Percentiles rank a stretch among this genome's conserved stretches.
Conservation (phyloP, 306 rosid genomes). For the Pterocarpus santalinus region DNA sequence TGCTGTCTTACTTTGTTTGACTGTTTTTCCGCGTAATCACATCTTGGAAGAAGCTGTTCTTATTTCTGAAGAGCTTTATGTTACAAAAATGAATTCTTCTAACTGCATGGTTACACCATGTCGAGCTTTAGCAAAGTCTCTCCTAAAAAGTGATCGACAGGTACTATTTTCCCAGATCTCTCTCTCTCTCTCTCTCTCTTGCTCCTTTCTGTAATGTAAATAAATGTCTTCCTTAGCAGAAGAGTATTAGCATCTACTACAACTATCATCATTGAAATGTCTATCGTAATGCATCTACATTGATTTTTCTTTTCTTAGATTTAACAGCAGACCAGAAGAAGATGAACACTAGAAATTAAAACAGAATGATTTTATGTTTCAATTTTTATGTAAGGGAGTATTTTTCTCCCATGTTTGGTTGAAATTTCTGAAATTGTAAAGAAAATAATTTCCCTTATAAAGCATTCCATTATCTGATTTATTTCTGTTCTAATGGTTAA, state of each 20-base stretch:
- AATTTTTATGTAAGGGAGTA: slow-evolving; percentile 17
- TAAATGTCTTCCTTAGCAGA: background rate
- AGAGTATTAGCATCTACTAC: slow-evolving; percentile 5
- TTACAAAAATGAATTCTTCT: slow-evolving; percentile 63
- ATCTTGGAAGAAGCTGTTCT: slow-evolving; percentile 86
- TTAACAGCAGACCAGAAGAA: slow-evolving; percentile 33
- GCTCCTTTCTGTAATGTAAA: slow-evolving; percentile 8
- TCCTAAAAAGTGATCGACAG: slow-evolving; percentile 89
- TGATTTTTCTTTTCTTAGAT: slow-evolving; percentile 29
- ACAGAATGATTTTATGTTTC: slow-evolving; percentile 26
- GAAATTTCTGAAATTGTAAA: slow-evolving; percentile 16
- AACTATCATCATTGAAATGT: background rate
- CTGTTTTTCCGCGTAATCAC: slow-evolving; percentile 82
- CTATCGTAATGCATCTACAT: background rate
- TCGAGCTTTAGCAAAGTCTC: slow-evolving; percentile 81
- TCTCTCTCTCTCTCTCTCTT: slow-evolving; percentile 22
- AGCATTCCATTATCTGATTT: slow-evolving; percentile 23
- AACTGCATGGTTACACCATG: slow-evolving; percentile 75
- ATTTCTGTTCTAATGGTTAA: slow-evolving; percentile 8
- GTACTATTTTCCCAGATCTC: slow-evolving; percentile 52
- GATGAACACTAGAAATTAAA: slow-evolving; percentile 18
- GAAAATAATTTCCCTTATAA: background rate
- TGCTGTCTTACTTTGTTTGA: slow-evolving; percentile 76
- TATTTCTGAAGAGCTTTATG: slow-evolving; percentile 82
- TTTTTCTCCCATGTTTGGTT: background rate